Percentiles rank a stretch among this genome's conserved stretches.
Conservation (phyloP, 768 basidiomycete genomes). For the Sutorius australiensis region DNA sequence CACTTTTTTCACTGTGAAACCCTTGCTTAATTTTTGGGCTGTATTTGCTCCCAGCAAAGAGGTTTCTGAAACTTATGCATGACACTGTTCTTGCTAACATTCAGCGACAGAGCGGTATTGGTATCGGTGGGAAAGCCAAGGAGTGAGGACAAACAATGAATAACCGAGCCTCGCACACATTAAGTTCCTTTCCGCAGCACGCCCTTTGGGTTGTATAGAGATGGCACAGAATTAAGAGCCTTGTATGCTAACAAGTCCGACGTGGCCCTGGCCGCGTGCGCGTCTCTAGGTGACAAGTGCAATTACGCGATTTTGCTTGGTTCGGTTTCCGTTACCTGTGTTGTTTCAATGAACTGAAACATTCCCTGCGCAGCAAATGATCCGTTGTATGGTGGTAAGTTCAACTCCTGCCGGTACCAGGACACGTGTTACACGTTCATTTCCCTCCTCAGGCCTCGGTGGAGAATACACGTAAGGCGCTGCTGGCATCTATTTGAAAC, state of each 20-base stretch:
- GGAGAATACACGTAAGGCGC: slow-evolving; percentile 69
- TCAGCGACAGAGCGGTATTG: slow-evolving; percentile 58
- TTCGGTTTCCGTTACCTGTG: slow-evolving; percentile 26
- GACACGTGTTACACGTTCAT: neutral
- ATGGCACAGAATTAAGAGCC: slow-evolving; percentile 72
- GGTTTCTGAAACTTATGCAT: slow-evolving; percentile 34
- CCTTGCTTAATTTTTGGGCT: slow-evolving; percentile 78
- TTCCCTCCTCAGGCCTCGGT: slow-evolving; percentile 51
- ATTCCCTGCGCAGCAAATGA: slow-evolving; percentile 56
- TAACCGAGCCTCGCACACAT: neutral
- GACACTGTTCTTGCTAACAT: slow-evolving; percentile 23
- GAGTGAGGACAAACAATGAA: slow-evolving; percentile 42
- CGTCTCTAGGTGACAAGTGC: slow-evolving; percentile 58
- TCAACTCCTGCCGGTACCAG: neutral
- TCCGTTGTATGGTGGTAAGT: slow-evolving; percentile 70
- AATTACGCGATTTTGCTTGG: slow-evolving; percentile 76
- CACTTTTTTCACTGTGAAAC: slow-evolving; percentile 72
- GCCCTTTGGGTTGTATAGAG: slow-evolving; percentile 69
- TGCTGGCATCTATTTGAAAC: neutral
- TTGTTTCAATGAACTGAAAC: slow-evolving; percentile 4
- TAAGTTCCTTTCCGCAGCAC: slow-evolving; percentile 44
- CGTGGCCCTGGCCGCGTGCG: slow-evolving; percentile 65
- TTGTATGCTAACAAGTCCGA: slow-evolving; percentile 68
- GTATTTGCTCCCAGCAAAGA: slow-evolving; percentile 73
- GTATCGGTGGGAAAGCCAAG: slow-evolving; percentile 62